Conservation (phyloP, 1,284 basidiomycete species). For the Cutaneotrichosporon arboriforme region DNA sequence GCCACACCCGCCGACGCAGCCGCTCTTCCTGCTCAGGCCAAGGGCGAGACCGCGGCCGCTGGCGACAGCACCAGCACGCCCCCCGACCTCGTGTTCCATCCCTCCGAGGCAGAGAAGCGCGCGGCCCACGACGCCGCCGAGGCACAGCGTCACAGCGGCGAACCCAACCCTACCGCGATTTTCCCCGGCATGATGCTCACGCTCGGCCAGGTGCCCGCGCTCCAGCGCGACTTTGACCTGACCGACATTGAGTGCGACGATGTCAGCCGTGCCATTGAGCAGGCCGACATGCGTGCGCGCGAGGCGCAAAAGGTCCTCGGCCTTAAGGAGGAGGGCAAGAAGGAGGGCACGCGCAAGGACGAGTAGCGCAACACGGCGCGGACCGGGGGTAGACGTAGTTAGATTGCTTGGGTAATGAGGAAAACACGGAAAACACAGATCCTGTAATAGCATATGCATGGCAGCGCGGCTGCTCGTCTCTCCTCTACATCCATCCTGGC, state of each 20-base stretch:
- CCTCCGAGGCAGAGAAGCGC: background rate
- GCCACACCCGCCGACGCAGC: background rate
- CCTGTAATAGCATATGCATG: slow-evolving; percentile 7
- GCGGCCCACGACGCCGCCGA: background rate
- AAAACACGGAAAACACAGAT: slow-evolving; percentile 1
- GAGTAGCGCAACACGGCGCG: too few species aligned
- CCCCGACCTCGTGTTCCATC: background rate
- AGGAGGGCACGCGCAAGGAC: background rate
- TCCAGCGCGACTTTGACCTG: slow-evolving; percentile 42
- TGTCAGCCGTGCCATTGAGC: slow-evolving; percentile 47
- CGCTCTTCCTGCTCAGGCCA: background rate
- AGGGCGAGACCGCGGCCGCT: slow-evolving; percentile 3
- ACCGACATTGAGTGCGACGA: slow-evolving; percentile 45
- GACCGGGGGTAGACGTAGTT: too few species aligned
- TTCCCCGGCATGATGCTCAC: slow-evolving; percentile 22
- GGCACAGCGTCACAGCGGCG: background rate
- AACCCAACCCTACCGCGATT: background rate
- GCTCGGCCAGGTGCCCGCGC: slow-evolving; percentile 34
- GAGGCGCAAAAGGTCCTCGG: slow-evolving; percentile 15
- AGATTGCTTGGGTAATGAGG: background rate
- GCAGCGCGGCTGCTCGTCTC: background rate
- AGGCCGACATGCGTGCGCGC: slow-evolving; percentile 41
- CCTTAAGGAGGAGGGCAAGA: slow-evolving; percentile 11
- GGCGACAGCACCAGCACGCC: slow-evolving; percentile 1
- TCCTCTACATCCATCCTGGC: background rate